These are phyloP conservation scores for Pseudonectria buxi DNA, from an alignment of 2,329 filamentous ascomycete species.

Conservation along the genomic window DNA sequence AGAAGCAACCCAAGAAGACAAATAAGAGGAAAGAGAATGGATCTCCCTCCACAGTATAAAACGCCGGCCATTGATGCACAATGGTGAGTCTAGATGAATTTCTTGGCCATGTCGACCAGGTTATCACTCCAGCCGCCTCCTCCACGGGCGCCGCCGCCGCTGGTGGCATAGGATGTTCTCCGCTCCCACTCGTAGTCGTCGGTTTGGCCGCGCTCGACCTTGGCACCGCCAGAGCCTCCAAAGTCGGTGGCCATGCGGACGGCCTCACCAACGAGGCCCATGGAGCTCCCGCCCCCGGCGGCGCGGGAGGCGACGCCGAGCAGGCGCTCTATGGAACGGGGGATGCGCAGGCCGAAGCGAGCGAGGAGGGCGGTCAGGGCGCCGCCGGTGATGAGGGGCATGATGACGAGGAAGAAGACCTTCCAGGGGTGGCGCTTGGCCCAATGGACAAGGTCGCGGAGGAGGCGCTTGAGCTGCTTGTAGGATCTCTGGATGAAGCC, in stretches of 20 bases:
- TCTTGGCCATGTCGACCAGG: constrained; percentile 33
- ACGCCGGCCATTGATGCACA: constrained; percentile 13
- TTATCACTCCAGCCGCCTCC: constrained; percentile 29
- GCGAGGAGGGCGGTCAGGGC: constrained; percentile 70
- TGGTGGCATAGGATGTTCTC: constrained; percentile 28
- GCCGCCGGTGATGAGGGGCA: constrained; percentile 82
- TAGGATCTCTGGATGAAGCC: constrained; percentile 70
- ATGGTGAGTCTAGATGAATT: constrained; percentile 31
- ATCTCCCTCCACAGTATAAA: constrained; percentile 7
- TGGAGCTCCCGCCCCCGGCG: constrained; percentile 35
- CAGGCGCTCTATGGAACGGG: constrained; percentile 54
- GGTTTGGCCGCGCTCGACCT: constrained; percentile 29
- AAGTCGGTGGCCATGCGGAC: constrained; percentile 43
- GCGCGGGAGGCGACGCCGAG: constrained; percentile 47
- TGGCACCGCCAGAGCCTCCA: constrained; percentile 13
- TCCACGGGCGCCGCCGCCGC: constrained; percentile 18
- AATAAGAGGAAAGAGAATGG: constrained; percentile 4
- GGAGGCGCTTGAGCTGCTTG: constrained; percentile 68
- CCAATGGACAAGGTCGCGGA: constrained; percentile 76
- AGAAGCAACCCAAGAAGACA: constrained; percentile 5
- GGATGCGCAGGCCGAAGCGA: constrained; percentile 73
- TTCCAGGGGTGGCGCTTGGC: constrained; percentile 78
- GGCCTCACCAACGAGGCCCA: constrained; percentile 48
- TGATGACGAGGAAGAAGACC: constrained; percentile 77
- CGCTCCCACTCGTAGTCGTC: constrained; percentile 34